Evolutionary conservation across 2,329 filamentous ascomycete genomes (phyloP).

Genomic region (Fusarium musae): DNA sequence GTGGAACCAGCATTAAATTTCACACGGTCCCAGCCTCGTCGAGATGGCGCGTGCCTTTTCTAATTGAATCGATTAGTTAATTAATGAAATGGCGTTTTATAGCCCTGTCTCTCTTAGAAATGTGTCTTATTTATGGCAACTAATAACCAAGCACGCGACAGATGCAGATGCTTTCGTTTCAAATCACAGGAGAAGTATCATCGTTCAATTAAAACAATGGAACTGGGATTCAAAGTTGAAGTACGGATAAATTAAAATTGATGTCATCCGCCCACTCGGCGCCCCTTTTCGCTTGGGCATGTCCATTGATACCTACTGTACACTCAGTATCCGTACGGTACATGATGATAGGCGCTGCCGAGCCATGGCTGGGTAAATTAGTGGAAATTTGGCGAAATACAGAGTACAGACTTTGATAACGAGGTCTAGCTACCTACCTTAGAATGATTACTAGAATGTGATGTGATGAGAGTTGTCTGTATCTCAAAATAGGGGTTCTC

Average conservation of each 20-base stretch:
- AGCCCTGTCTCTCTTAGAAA: background rate
- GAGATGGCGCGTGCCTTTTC: background rate
- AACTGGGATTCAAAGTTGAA: slow-evolving; percentile 10
- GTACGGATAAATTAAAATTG: slow-evolving; percentile 41
- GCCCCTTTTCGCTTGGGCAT: slow-evolving; percentile 35
- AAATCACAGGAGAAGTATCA: background rate
- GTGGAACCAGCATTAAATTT: slow-evolving; percentile 11
- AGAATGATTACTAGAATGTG: background rate
- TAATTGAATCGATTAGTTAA: background rate
- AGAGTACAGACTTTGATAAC: background rate
- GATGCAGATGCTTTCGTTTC: background rate
- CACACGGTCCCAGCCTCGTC: background rate
- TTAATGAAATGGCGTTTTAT: background rate
- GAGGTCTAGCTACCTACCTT: background rate
- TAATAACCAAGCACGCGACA: background rate
- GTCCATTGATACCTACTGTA: background rate
- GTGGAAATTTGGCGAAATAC: slow-evolving; percentile 35
- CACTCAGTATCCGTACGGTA: background rate
- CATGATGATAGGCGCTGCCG: slow-evolving; percentile 37
- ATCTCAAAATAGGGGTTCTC: slow-evolving; percentile 5
- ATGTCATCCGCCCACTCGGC: slow-evolving; percentile 43
- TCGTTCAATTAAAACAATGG: background rate
- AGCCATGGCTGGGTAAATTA: slow-evolving; percentile 33
- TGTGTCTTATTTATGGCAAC: background rate
- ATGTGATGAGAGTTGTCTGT: background rate